Percentiles rank a stretch among this genome's conserved stretches.
Evolutionary conservation across 169 alveolate species (phyloP).

Genomic region (Perkinsus olseni): DNA sequence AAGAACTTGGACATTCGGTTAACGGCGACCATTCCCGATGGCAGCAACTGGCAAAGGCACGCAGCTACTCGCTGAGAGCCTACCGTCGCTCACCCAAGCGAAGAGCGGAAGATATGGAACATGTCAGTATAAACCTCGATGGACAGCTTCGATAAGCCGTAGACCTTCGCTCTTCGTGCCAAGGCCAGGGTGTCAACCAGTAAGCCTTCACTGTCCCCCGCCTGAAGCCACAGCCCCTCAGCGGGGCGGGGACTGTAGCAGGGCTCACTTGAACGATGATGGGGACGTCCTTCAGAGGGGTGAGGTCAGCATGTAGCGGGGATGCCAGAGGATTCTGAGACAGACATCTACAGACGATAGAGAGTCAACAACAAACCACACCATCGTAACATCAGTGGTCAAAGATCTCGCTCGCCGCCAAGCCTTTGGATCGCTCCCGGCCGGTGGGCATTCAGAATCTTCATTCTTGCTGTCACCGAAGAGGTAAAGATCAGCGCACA

Average conservation of each 20-base stretch:
- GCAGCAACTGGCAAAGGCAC: neutral
- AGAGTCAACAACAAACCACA: neutral
- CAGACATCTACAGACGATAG: neutral
- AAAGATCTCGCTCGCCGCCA: neutral
- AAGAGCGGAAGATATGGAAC: neutral
- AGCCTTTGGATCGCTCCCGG: neutral
- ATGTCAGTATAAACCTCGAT: neutral
- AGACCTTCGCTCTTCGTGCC: neutral
- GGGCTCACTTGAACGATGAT: neutral
- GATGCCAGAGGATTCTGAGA: neutral
- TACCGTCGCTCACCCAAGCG: neutral
- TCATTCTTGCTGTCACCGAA: neutral
- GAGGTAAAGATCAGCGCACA: neutral
- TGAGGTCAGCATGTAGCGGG: neutral
- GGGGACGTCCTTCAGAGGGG: neutral
- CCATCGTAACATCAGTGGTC: neutral
- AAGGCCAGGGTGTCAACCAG: neutral
- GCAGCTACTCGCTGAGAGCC: neutral
- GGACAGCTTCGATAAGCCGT: neutral
- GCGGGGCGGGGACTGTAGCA: neutral
- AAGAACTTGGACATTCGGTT: neutral
- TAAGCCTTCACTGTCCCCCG: neutral
- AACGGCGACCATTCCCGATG: neutral
- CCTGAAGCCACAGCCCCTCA: neutral
- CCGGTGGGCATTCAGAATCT: neutral